These are phyloP conservation scores for Fusarium sp. DNA, from an alignment of 2,329 filamentous ascomycete genomes.

Conservation along the genomic window DNA sequence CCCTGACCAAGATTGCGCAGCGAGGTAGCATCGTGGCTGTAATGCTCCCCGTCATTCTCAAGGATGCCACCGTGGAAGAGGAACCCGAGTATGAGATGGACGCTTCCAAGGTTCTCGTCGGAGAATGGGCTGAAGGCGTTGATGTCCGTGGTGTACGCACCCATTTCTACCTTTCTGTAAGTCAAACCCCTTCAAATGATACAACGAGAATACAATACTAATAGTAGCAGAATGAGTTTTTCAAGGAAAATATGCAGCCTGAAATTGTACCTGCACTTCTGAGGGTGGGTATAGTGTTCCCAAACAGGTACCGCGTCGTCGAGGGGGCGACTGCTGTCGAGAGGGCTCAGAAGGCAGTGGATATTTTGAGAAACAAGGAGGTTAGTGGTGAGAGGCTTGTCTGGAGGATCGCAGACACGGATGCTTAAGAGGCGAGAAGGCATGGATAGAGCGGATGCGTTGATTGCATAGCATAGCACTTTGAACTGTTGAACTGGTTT, in stretches of 20 bases:
- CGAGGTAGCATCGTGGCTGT: conserved; percentile 65
- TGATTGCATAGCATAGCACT: background rate
- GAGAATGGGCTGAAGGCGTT: conserved; percentile 65
- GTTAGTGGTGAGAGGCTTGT: conserved; percentile 58
- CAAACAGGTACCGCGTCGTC: conserved; percentile 57
- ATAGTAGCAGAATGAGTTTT: conserved; percentile 62
- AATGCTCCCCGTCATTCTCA: conserved; percentile 70
- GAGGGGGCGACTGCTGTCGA: conserved; percentile 55
- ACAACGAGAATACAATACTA: background rate
- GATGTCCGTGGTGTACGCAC: conserved; percentile 63
- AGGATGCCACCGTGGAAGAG: conserved; percentile 60
- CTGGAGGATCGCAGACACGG: conserved; percentile 47
- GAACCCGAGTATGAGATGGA: conserved; percentile 68
- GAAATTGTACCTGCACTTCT: conserved; percentile 66
- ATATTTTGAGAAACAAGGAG: conserved; percentile 50
- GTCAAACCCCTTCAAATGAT: background rate
- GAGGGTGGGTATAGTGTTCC: conserved; percentile 53
- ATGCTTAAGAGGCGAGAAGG: background rate
- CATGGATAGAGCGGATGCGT: background rate
- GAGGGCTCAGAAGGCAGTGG: conserved; percentile 54
- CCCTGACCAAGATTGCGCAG: conserved; percentile 63
- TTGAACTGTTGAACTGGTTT: background rate
- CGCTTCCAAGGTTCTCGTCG: conserved; percentile 52
- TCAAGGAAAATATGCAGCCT: conserved; percentile 65
- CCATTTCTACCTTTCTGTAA: conserved; percentile 46